Base-by-base conservation (phyloP, 202 grass and related monocot species). In the Panicum hallii region DNA sequence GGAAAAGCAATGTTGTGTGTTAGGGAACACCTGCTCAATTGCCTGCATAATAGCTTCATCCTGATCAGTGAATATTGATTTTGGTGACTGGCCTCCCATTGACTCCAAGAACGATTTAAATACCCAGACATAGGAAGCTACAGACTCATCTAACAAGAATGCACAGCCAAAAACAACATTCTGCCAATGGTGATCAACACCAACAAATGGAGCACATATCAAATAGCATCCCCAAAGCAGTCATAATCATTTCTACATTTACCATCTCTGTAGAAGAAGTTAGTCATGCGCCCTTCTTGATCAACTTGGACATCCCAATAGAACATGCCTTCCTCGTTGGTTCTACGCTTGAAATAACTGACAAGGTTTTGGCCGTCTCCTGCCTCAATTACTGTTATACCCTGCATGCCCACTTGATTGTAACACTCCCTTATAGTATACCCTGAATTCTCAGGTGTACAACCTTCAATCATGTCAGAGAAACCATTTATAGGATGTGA, bases 221-320 rank as follows among this genome's bases (percentile, higher is more conserved):
- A 94, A 81, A 97, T 63, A 63, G 87, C 94, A 90, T 97, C 94
- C 70, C 94, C 91, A 86, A 97, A 97, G 84, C 87, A 92, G 60
- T 88, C 89, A 83, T 88, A 97, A 84, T 94, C 91, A 57, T 82
- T 93, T 87, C 83, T 86, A 67, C 90, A 90, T 84, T 90, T 97
- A 74, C 89, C 86, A 90, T 97, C 91, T 76, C 91, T 90, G 87
- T 87, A 97, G 79, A 97, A 97, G 67, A 94, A 94, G 72, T 94
- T 97, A 19, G 91, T 91, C 84, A 90, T 89, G 40, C 89, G 88
- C 56, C 91, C 82, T 76, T 97, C 89, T 80, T 97, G 91, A 87
- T 97, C 94, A 83, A 96, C 91, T 79, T 91, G 89, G 43, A 91
- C 88, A 67, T 91, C 91, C 91, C 91, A 97, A 61, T 91, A 97